Base-by-base conservation (phyloP, 805 yeast genomes). In the Zygosaccharomyces rouxii region DNA sequence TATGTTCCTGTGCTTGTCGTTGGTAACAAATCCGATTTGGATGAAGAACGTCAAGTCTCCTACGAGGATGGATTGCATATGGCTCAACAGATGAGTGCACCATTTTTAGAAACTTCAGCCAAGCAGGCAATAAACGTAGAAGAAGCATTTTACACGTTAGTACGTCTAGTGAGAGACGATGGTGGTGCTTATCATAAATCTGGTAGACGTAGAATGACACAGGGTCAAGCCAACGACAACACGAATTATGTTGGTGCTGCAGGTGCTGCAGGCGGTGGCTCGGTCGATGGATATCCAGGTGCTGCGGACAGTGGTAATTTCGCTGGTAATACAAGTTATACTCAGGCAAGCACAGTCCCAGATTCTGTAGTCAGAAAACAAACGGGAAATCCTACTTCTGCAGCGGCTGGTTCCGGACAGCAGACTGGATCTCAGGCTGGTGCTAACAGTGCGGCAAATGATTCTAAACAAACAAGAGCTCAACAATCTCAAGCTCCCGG, bases 31-130 rank as follows among this genome's bases (percentile, higher is more conserved):
- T 74, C 80, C 47, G 96, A 88, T 69, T 71, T 85, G 57, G 90
- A 84, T 57, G 77, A 76, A 42, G 85, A 81, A 57, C 77, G 96
- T 65, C 88, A 84, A 61, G 92, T 86, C 4, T 74, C 83, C 35
- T 76, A 68, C 55, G 85, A 80, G 57, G 88, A 83, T 60, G 89
- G 86, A 25, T 59, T 69, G 40, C 70, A 69, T 49, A 71, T 86
- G 53, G 90, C 92, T 30, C 77, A 74, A 54, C 75, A 76, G 52
- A 79, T 86, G 67, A 74, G 77, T 52, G 81, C 86, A 52, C 81
- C 84, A 53, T 94, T 90, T 65, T 76, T 90, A 57, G 99, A 94
- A 70, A 88, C 98, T 1, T 82, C 92, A 35, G 98, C 98, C 21
- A 94, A 94, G 68, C 87, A 85, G 59, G 83, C 95, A 51, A 77